Conservation (phyloP, 306 rosid species). For the Argentina anserina region DNA sequence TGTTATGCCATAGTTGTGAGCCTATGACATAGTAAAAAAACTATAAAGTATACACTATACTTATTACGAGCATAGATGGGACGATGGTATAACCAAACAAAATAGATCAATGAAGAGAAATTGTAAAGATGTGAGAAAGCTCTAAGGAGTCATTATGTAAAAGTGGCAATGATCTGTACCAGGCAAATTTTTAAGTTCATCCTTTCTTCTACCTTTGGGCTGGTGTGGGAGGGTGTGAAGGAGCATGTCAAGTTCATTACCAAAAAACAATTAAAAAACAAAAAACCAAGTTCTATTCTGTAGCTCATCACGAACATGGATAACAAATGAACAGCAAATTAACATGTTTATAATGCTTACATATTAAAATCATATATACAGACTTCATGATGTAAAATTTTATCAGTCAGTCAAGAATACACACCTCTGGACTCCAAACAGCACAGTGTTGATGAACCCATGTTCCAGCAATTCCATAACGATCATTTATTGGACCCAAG, state of each 20-base stretch:
- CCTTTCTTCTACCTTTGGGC: neutral
- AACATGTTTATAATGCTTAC: conserved; percentile 23
- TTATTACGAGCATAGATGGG: neutral
- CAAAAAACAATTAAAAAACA: neutral
- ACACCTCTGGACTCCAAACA: conserved; percentile 99
- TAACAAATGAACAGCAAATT: conserved; percentile 20
- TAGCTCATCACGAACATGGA: neutral
- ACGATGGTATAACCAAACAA: neutral
- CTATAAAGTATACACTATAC: neutral
- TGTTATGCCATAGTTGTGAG: neutral
- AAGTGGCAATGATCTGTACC: neutral
- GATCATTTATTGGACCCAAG: conserved; percentile 91
- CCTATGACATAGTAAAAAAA: neutral
- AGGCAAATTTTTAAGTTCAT: neutral
- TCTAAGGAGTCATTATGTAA: neutral
- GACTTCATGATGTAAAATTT: conserved; percentile 25
- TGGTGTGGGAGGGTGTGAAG: neutral
- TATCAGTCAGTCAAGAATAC: conserved; percentile 23
- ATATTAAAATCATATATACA: conserved; percentile 18
- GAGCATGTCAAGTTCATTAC: neutral
- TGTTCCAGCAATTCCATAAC: conserved; percentile 86
- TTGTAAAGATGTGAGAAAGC: neutral
- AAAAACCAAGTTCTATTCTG: neutral
- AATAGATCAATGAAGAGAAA: neutral
- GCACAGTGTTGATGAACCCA: conserved; percentile 99